phyloP scores from a whole-genome alignment of 768 basidiomycete genomes.

The Infundibulicybe gibba region DNA sequence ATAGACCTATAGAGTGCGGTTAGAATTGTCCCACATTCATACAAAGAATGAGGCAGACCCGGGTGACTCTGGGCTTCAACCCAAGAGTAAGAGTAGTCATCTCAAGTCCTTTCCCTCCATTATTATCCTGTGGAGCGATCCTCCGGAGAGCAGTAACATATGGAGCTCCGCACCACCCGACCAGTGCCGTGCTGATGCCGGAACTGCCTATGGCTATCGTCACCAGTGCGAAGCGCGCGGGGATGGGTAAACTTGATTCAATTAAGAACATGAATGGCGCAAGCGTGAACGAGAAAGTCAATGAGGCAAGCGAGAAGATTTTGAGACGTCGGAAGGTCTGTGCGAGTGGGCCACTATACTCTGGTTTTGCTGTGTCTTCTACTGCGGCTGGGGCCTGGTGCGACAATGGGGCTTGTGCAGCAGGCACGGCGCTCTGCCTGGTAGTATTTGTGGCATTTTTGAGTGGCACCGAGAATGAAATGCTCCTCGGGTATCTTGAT shows the following conservation, averaged over 20 bases:
- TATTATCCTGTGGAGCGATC: slow-evolving; percentile 39
- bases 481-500: too few species aligned
- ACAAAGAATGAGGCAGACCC: slow-evolving; percentile 29
- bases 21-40: neutral
- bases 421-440: neutral
- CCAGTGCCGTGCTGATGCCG: slow-evolving; percentile 68
- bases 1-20: slow-evolving; percentile 43
- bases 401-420: neutral
- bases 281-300: slow-evolving; percentile 62
- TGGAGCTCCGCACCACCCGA: slow-evolving; percentile 67
- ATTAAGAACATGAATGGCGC: slow-evolving; percentile 81
- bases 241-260: slow-evolving; percentile 70
- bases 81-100: slow-evolving; percentile 64
- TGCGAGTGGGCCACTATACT: slow-evolving; percentile 73
- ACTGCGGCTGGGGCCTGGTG: neutral
- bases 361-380: slow-evolving; percentile 17
- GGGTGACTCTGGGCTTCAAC: slow-evolving; percentile 59
- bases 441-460: neutral
- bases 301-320: slow-evolving; percentile 77
- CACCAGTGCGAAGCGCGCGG: slow-evolving; percentile 66
- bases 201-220: slow-evolving; percentile 70
- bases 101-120: slow-evolving; percentile 54
- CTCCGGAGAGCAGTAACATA: slow-evolving; percentile 67
- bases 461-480: too few species aligned
- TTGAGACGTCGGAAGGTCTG: slow-evolving; percentile 76